Conservation (phyloP, 345 rosid species). For the Diplotaxis tenuifolia region DNA sequence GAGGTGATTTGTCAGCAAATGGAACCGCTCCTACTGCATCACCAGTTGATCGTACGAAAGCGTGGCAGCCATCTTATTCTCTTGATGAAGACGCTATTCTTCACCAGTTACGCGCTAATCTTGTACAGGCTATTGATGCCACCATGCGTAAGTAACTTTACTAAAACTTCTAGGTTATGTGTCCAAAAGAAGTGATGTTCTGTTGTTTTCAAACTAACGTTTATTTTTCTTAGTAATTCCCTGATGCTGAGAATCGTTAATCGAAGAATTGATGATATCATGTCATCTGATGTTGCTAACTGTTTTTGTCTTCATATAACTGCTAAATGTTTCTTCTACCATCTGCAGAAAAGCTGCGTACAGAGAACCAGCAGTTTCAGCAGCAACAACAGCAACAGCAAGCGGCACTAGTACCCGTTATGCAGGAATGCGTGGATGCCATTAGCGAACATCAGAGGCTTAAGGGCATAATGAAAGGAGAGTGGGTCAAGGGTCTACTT, state of each 20-base stretch:
- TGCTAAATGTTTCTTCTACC: conserved; percentile 20
- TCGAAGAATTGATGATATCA: not conserved
- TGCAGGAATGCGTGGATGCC: conserved; percentile 88
- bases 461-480: conserved; percentile 83
- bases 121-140: conserved; percentile 74
- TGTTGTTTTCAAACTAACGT: not conserved
- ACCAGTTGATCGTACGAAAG: conserved; percentile 58
- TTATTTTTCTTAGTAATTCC: not conserved
- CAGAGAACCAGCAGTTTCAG: conserved; percentile 40
- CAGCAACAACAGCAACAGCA: conserved; percentile 63
- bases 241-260: not conserved
- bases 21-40: conserved; percentile 50
- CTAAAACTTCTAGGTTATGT: conserved; percentile 4
- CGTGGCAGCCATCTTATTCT: conserved; percentile 75
- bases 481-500: conserved; percentile 86
- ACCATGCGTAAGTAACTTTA: conserved; percentile 50
- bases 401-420: conserved; percentile 59
- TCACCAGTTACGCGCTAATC: conserved; percentile 70
- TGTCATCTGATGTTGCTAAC: conserved; percentile 1
- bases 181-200: not conserved
- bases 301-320: not conserved
- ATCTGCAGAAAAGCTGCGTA: conserved; percentile 55
- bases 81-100: conserved; percentile 87
- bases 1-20: conserved; percentile 50
- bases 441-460: conserved; percentile 93